These are phyloP conservation scores for Geosmithia morbida DNA, from an alignment of 2,329 filamentous ascomycete species.

Conservation along the genomic window DNA sequence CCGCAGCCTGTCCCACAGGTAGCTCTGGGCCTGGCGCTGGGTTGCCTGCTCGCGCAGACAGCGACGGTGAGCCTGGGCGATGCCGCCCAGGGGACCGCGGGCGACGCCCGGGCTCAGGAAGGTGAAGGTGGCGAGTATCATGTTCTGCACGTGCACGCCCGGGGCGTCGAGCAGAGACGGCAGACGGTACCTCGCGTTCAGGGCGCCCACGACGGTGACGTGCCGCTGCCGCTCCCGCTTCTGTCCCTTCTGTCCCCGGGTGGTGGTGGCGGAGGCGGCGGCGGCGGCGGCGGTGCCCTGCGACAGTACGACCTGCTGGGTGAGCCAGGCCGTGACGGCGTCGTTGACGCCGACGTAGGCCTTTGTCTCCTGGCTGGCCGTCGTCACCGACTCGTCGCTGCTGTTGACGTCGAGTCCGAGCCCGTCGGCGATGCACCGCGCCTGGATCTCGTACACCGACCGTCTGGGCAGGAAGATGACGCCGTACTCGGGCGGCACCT, in stretches of 20 bases:
- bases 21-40: slow-evolving; percentile 13
- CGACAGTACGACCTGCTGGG: slow-evolving; percentile 8
- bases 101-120: slow-evolving; percentile 9
- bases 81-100: slow-evolving; percentile 9
- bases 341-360: slow-evolving; percentile 32
- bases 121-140: slow-evolving; percentile 8
- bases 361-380: background rate
- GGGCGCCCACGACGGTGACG: slow-evolving; percentile 9
- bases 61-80: slow-evolving; percentile 15
- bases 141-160: slow-evolving; percentile 13
- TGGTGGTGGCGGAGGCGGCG: no score
- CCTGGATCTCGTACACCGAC: slow-evolving; percentile 1
- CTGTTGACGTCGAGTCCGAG: no score
- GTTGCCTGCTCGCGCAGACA: slow-evolving; percentile 18
- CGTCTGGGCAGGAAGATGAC: slow-evolving; percentile 22
- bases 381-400: background rate
- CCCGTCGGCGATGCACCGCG: background rate
- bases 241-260: no score
- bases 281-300: no score
- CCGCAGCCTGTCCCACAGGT: slow-evolving; percentile 6
- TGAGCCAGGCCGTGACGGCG: slow-evolving; percentile 25
- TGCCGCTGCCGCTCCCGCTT: slow-evolving; percentile 7
- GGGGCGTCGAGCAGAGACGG: slow-evolving; percentile 3
- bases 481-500: slow-evolving; percentile 16
- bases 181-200: slow-evolving; percentile 14